These are phyloP conservation scores for Stachybotrys echinatus DNA, from an alignment of 2,329 filamentous ascomycete genomes.

Conservation along the genomic window DNA sequence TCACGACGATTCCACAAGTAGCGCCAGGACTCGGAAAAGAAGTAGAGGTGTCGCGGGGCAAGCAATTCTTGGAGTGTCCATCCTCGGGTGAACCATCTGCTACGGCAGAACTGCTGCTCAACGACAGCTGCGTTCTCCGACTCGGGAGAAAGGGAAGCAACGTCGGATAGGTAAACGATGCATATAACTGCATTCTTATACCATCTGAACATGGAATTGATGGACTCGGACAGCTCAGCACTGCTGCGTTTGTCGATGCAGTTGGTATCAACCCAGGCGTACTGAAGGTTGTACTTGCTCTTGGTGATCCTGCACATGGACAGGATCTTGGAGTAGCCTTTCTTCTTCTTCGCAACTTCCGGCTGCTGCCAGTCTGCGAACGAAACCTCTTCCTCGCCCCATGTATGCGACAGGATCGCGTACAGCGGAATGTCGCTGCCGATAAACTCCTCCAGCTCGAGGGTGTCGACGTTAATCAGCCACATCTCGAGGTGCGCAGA, in stretches of 20 bases:
- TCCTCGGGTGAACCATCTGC: neutral
- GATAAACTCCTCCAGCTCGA: slow-evolving; percentile 14
- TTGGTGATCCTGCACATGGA: slow-evolving; percentile 1
- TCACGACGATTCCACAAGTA: neutral
- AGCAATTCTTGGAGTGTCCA: neutral
- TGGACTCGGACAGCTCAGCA: neutral
- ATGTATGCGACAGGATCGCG: slow-evolving; percentile 26
- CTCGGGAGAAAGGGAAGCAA: neutral
- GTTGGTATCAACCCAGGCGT: slow-evolving; percentile 2
- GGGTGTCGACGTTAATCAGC: slow-evolving; percentile 18
- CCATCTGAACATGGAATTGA: slow-evolving; percentile 1
- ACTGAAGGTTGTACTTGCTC: neutral
- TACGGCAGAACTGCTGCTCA: neutral
- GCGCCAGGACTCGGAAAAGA: neutral
- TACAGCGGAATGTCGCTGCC: slow-evolving; percentile 17
- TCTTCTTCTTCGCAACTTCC: slow-evolving; percentile 2
- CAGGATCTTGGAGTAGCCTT: slow-evolving; percentile 6
- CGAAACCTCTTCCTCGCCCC: slow-evolving; percentile 19
- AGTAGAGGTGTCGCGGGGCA: neutral
- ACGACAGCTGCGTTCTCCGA: too few relatives aligned
- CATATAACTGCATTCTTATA: neutral
- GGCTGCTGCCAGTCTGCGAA: slow-evolving; percentile 13
- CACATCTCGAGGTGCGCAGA: too few relatives aligned
- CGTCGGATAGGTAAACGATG: neutral
- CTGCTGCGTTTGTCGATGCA: slow-evolving; percentile 2